Evolutionary conservation across 2,329 filamentous ascomycete genomes (phyloP), one percentile per base, ranked within the genome.

Genomic region (Trichoderma afroharzianum): DNA sequence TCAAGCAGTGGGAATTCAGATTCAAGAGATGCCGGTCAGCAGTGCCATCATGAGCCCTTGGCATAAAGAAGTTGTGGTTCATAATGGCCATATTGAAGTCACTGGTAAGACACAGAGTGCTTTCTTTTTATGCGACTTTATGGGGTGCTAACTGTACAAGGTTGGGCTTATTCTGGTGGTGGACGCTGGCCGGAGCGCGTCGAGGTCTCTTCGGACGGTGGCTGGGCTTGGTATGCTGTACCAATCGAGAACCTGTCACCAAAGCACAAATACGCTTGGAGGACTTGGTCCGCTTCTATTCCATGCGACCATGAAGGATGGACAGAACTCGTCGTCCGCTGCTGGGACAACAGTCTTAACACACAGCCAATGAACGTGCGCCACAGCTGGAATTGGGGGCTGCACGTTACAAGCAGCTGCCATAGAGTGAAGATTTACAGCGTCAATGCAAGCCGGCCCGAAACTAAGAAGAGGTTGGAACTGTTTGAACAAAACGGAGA

Each of bases 21-120:
- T 91, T 75, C 91, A 93, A 76, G 90, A 92, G 43, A 93, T 92
- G 90, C 91, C 91, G 0, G 90, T 92, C 4, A 88, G 85, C 61
- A 88, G 85, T 18, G 90, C 90, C 24, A 91, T 92, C 75, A 92
- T 92, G 87, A 82, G 86, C 0, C 90, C 90, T 0, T 82, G 83
- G 80, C 85, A 86, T 24, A 89, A 89, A 75, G 85, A 90, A n/a
- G 85, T 87, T 1, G 83, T 91, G 33, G 80, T 91, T 0, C 89
- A 92, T 74, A 83, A 86, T 18, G 89, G 90, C 9, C 84, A 81
- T 61, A 90, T 92, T 21, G 24, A 68, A 68, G 61, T 58, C 7
- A 39, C 32, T 4, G 63, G 61, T 63, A 36, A 67, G 47, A 28
- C 1, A 2, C 15, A 15, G 6, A 2, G 12, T 53, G 28, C 3